Conservation (phyloP, 1,284 basidiomycete species). For the Porodaedalea pini region DNA sequence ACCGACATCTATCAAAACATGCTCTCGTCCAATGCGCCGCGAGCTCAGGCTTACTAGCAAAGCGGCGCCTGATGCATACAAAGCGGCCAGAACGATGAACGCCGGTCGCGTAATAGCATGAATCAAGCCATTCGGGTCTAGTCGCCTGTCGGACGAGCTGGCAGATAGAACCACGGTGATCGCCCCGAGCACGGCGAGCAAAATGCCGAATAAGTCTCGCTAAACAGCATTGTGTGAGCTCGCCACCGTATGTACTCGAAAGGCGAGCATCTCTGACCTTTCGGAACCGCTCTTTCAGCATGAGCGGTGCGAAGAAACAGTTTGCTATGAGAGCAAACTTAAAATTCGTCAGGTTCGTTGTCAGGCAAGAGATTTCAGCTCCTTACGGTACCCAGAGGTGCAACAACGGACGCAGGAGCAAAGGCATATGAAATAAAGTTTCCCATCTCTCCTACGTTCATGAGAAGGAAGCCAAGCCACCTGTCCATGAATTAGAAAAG, state of each 20-base stretch:
- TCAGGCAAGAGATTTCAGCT: neutral
- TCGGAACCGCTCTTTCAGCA: conserved; percentile 77
- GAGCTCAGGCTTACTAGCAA: conserved; percentile 63
- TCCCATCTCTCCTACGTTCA: conserved; percentile 88
- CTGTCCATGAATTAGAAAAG: conserved; percentile 40
- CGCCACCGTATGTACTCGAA: conserved; percentile 13
- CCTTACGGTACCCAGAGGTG: conserved; percentile 88
- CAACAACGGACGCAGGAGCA: conserved; percentile 91
- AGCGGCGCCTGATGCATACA: conserved; percentile 56
- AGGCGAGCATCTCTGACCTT: conserved; percentile 41
- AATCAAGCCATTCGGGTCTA: conserved; percentile 69
- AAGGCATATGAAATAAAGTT: conserved; percentile 91
- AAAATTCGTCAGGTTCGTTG: conserved; percentile 16
- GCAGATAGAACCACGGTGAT: conserved; percentile 88
- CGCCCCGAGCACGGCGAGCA: conserved; percentile 79
- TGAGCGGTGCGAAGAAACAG: conserved; percentile 87
- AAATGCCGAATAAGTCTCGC: conserved; percentile 86
- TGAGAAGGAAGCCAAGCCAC: conserved; percentile 88
- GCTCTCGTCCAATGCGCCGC: conserved; percentile 54
- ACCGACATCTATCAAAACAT: conserved; percentile 85
- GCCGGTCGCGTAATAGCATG: conserved; percentile 64
- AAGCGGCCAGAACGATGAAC: conserved; percentile 71
- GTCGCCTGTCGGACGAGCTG: conserved; percentile 63
- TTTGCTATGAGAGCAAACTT: conserved; percentile 91
- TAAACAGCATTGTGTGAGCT: conserved; percentile 25